Evolutionary conservation across 192 early-diverging fungal species (phyloP).

Genomic region (Glomus cerebriforme): DNA sequence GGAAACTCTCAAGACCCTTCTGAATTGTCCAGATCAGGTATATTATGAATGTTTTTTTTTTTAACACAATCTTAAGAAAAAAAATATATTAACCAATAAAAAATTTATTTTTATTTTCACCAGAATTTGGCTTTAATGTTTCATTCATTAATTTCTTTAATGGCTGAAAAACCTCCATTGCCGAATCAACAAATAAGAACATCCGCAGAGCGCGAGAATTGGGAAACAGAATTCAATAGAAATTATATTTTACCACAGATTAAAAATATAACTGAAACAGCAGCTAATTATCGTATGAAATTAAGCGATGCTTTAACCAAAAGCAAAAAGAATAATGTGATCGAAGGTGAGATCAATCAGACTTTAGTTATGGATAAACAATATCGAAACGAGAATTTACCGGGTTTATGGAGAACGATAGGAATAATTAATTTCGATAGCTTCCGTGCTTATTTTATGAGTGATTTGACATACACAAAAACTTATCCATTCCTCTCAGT

Average conservation of each 20-base stretch:
- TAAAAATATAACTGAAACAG: conserved; percentile 1
- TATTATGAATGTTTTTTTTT: too few relatives aligned
- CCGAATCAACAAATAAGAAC: neutral
- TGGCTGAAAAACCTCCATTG: neutral
- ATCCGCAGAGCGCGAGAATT: neutral
- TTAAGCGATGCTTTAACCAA: neutral
- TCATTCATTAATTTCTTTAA: conserved; percentile 6
- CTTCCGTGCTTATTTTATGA: conserved; percentile 11
- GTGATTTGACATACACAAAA: neutral
- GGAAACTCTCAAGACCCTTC: conserved; percentile 7
- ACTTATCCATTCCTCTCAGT: conserved; percentile 1
- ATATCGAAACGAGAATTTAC: conserved; percentile 3
- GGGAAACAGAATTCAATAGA: conserved; percentile 22
- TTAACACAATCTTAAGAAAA: too few relatives aligned
- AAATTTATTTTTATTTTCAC: too few relatives aligned
- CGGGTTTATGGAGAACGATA: conserved; percentile 25
- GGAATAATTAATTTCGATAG: neutral
- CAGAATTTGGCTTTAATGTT: conserved; percentile 18
- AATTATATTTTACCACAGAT: conserved; percentile 17
- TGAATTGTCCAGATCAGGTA: conserved; percentile 9
- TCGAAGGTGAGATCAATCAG: conserved; percentile 19
- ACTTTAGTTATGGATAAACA: neutral
- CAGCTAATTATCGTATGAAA: neutral
- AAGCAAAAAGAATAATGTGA: neutral
- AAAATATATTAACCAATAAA: too few relatives aligned